Evolutionary conservation across 805 yeast genomes (phyloP).

Genomic region (Candida boidinii): DNA sequence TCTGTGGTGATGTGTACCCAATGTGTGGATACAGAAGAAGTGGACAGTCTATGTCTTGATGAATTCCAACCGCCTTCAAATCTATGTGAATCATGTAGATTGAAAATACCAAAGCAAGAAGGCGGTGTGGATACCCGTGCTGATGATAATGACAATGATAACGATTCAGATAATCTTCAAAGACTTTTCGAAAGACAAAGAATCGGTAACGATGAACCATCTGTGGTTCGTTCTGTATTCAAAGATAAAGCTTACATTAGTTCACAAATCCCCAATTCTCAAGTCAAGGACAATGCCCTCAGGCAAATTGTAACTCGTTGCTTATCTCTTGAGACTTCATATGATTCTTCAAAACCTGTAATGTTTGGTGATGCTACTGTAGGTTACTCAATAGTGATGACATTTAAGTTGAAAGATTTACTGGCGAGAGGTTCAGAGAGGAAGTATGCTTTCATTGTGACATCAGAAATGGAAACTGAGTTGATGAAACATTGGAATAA

Average conservation of each 20-base stretch:
- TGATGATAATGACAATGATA: too few relatives aligned
- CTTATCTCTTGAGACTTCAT: constrained; percentile 57
- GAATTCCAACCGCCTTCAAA: constrained; percentile 25
- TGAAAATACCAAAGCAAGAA: constrained; percentile 38
- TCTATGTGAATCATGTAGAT: constrained; percentile 50
- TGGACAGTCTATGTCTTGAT: too few relatives aligned
- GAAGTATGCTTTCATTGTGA: constrained; percentile 51
- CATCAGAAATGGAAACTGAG: constrained; percentile 44
- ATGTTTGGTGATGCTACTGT: constrained; percentile 53
- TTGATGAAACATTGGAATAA: constrained; percentile 49
- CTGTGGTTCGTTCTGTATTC: neutral
- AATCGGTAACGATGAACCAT: neutral
- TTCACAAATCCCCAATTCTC: constrained; percentile 52
- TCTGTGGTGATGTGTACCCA: constrained; percentile 59
- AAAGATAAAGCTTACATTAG: constrained; percentile 30
- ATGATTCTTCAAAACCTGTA: constrained; percentile 51
- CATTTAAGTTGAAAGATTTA: constrained; percentile 54
- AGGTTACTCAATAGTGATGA: constrained; percentile 52
- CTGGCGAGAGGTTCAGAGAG: constrained; percentile 72
- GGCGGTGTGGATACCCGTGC: neutral
- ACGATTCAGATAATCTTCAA: too few relatives aligned
- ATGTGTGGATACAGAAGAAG: constrained; percentile 24
- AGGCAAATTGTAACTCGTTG: constrained; percentile 55
- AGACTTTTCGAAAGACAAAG: neutral
- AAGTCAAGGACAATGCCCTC: constrained; percentile 42